Percentiles rank a stretch among this genome's conserved stretches.
phyloP scores from a whole-genome alignment of 2,329 filamentous ascomycete genomes.

The Clathrospora elynae region DNA sequence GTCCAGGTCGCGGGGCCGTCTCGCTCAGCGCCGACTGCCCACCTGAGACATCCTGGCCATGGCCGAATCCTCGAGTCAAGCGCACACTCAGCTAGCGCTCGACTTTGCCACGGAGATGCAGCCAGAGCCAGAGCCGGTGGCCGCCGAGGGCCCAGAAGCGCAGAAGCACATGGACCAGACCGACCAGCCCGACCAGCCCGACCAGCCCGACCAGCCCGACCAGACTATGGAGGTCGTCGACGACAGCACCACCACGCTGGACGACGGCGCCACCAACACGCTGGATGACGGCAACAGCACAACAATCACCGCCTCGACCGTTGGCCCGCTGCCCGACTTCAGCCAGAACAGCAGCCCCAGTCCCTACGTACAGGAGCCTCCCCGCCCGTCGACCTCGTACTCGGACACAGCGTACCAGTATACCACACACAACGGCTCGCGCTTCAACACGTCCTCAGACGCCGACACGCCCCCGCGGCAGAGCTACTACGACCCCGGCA shows the following conservation, averaged over 20 bases:
- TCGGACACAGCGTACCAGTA: slow-evolving; percentile 56
- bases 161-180: slow-evolving; percentile 43
- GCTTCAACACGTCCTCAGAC: slow-evolving; percentile 55
- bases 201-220: slow-evolving; percentile 40
- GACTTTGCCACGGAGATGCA: slow-evolving; percentile 27
- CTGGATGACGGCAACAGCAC: slow-evolving; percentile 57
- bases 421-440: slow-evolving; percentile 43
- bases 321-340: slow-evolving; percentile 49
- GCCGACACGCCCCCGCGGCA: slow-evolving; percentile 51
- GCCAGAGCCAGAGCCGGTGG: slow-evolving; percentile 21
- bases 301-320: slow-evolving; percentile 51
- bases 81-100: slow-evolving; percentile 16
- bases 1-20: slow-evolving; percentile 33
- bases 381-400: slow-evolving; percentile 60
- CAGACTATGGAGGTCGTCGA: slow-evolving; percentile 49
- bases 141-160: slow-evolving; percentile 26
- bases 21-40: slow-evolving; percentile 29
- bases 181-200: slow-evolving; percentile 42
- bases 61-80: slow-evolving; percentile 17
- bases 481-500: slow-evolving; percentile 40
- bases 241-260: slow-evolving; percentile 55
- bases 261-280: no score
- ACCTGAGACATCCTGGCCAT: slow-evolving; percentile 15
- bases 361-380: slow-evolving; percentile 50
- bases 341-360: slow-evolving; percentile 32